phyloP scores from a whole-genome alignment of 768 basidiomycete species.

The Daedalea quercina region DNA sequence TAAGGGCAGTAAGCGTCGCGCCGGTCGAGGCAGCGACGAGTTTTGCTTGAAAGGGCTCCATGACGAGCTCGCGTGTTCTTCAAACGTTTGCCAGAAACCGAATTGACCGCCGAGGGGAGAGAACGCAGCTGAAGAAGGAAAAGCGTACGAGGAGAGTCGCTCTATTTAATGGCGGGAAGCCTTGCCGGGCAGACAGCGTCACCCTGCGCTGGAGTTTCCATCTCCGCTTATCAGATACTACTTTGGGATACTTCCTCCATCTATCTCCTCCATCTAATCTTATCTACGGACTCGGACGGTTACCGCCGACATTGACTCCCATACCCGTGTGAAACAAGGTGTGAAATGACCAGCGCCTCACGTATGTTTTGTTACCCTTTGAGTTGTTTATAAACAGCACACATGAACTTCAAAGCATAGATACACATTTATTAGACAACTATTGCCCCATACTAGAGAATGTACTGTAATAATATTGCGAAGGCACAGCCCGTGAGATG shows the following conservation, averaged over 20 bases:
- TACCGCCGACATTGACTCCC: no score
- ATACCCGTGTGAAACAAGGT: no score
- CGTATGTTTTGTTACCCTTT: no score
- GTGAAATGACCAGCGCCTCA: no score
- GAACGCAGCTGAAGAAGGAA: neutral
- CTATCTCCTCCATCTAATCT: neutral
- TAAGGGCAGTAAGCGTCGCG: constrained; percentile 74
- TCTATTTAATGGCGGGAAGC: neutral
- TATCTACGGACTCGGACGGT: no score
- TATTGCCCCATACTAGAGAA: neutral
- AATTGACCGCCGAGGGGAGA: constrained; percentile 1
- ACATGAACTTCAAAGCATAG: neutral
- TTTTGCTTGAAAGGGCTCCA: constrained; percentile 77
- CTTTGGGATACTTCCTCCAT: no score
- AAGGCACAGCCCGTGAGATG: neutral
- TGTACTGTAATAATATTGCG: constrained; percentile 1
- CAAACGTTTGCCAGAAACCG: neutral
- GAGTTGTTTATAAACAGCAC: neutral
- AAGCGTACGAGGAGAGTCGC: neutral
- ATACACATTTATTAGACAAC: constrained; percentile 6
- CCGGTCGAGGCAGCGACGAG: constrained; percentile 75
- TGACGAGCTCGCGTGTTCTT: constrained; percentile 16
- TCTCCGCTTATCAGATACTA: constrained; percentile 5
- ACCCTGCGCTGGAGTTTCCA: neutral
- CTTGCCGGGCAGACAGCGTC: constrained; percentile 6